Percentiles rank a stretch among this genome's conserved stretches.
Evolutionary conservation across 345 rosid genomes (phyloP).

Genomic region (Triadica sebifera): DNA sequence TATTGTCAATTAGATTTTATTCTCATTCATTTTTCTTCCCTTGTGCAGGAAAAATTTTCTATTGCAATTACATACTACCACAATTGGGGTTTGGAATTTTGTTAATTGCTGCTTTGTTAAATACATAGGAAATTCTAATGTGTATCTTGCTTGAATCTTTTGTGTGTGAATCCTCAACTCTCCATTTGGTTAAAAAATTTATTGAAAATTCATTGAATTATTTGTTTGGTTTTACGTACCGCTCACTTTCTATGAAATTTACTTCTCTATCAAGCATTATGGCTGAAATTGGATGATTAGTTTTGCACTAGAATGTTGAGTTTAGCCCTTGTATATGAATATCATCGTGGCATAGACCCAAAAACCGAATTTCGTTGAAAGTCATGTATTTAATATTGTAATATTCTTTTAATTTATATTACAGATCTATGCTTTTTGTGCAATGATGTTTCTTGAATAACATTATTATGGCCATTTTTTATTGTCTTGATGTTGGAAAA

Average conservation of each 20-base stretch:
- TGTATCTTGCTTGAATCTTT: not conserved
- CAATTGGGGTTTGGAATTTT: constrained; percentile 27
- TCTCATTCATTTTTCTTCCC: not conserved
- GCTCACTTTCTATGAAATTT: not conserved
- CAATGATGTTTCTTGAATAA: not conserved
- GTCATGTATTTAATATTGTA: not conserved
- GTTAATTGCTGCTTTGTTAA: not conserved
- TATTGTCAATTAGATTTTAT: not conserved
- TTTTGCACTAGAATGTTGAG: constrained; percentile 88
- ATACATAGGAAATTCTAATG: not conserved
- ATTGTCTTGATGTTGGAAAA: not conserved
- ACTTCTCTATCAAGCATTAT: constrained; percentile 54
- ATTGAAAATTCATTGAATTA: too few species aligned
- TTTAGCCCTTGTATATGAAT: constrained; percentile 69
- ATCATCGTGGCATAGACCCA: constrained; percentile 54
- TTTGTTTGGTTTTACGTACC: not conserved
- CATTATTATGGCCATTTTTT: not conserved
- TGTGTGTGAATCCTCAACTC: too few species aligned
- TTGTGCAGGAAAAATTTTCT: constrained; percentile 67
- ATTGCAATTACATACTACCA: constrained; percentile 82
- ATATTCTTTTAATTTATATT: not conserved
- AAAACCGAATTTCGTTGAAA: constrained; percentile 45
- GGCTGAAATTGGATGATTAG: constrained; percentile 78
- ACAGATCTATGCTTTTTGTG: constrained; percentile 6
- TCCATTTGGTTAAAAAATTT: too few species aligned